These are phyloP conservation scores for Blepharisma stoltei DNA, from an alignment of 73 alveolate species.

Conservation along the genomic window DNA sequence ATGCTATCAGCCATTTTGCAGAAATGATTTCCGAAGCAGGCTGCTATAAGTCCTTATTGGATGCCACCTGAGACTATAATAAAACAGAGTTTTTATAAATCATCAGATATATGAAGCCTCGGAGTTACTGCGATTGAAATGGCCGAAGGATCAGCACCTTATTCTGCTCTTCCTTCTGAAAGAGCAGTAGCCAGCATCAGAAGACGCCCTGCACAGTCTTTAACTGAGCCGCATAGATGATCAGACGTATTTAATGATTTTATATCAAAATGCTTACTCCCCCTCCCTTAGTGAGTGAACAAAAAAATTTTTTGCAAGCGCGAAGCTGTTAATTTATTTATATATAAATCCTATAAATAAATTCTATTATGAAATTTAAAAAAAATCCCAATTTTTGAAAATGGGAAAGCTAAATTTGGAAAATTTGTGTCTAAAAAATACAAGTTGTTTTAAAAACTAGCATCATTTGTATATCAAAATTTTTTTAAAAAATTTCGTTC, in stretches of 20 bases:
- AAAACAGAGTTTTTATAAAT: constrained; percentile 67
- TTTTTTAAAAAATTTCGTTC: no score
- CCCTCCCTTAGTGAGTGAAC: no score
- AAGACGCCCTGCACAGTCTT: constrained; percentile 81
- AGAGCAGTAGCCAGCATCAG: constrained; percentile 85
- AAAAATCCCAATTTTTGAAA: no score
- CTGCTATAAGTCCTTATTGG: constrained; percentile 82
- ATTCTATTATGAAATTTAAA: no score
- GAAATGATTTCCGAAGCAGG: constrained; percentile 63
- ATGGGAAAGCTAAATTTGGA: no score
- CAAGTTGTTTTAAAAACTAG: no score
- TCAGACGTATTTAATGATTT: constrained; percentile 88
- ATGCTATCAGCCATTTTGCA: constrained; percentile 71
- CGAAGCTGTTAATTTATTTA: no score
- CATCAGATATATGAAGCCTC: constrained; percentile 94
- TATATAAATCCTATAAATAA: no score
- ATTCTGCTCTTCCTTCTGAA: constrained; percentile 59
- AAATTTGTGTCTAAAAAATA: no score
- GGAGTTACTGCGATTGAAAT: constrained; percentile 96
- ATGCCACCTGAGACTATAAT: constrained; percentile 88
- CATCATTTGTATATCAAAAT: no score
- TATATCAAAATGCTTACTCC: constrained; percentile 83
- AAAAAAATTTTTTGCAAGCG: no score
- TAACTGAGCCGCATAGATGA: constrained; percentile 88
- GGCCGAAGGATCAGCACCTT: constrained; percentile 99